Evolutionary conservation across 441 rosid genomes (phyloP).

Genomic region (Pelargonium australe): DNA sequence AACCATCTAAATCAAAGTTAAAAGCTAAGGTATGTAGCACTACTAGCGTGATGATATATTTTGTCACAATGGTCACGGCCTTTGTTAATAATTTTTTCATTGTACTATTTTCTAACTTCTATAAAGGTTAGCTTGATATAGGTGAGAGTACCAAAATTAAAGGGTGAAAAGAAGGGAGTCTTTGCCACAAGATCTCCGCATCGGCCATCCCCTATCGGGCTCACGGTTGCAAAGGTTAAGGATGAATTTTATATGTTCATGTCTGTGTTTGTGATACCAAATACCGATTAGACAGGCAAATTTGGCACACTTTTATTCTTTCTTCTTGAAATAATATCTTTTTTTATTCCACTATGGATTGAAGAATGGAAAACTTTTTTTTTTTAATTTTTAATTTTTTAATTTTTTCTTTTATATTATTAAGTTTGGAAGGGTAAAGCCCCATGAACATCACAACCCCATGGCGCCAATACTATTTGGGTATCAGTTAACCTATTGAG

Average conservation of each 20-base stretch:
- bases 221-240: conserved; percentile 78
- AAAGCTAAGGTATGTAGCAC: conserved; percentile 63
- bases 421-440: too few species aligned
- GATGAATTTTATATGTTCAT: conserved; percentile 1
- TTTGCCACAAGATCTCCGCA: conserved; percentile 88
- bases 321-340: too few species aligned
- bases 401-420: too few species aligned
- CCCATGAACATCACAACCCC: too few species aligned
- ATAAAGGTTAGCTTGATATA: conserved; percentile 33
- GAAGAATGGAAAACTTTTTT: too few species aligned
- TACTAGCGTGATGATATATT: not conserved
- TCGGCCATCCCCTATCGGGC: conserved; percentile 86
- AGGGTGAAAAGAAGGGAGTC: conserved; percentile 73
- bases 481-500: too few species aligned
- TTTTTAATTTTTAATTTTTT: too few species aligned
- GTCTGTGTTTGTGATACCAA: not conserved
- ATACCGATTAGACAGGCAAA: not conserved
- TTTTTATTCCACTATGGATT: too few species aligned
- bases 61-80: not conserved
- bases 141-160: conserved; percentile 89
- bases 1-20: conserved; percentile 75
- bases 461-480: too few species aligned
- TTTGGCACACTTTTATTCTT: not conserved
- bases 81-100: conserved; percentile 11
- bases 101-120: conserved; percentile 22